Percentiles rank a stretch among this genome's conserved stretches.
phyloP scores from a whole-genome alignment of 2,329 filamentous ascomycete species.

The Cladorrhinum sp. region DNA sequence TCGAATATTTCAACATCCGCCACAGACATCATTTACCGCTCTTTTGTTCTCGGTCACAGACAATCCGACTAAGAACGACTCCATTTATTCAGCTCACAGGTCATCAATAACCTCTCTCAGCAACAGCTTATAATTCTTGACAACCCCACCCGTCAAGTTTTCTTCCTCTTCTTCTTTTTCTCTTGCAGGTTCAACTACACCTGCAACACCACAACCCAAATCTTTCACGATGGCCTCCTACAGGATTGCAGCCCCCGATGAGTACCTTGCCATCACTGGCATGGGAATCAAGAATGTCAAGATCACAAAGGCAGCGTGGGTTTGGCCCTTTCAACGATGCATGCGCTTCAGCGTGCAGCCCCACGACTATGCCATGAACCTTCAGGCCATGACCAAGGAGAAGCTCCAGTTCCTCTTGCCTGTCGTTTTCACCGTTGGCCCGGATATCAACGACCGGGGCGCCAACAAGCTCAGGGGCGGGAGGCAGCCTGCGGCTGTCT shows the following conservation, averaged over 20 bases:
- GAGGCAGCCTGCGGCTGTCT: neutral
- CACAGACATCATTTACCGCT: neutral
- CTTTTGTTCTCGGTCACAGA: neutral
- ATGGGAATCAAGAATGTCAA: slow-evolving; percentile 69
- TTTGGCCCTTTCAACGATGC: slow-evolving; percentile 68
- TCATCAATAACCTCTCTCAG: neutral
- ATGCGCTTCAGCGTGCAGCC: slow-evolving; percentile 64
- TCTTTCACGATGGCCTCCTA: slow-evolving; percentile 53
- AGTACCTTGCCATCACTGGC: slow-evolving; percentile 86
- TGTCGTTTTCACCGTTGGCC: slow-evolving; percentile 82
- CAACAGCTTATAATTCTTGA: neutral
- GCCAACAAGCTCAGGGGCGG: slow-evolving; percentile 35
- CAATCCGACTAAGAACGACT: neutral
- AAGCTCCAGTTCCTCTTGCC: slow-evolving; percentile 80
- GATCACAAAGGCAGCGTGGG: slow-evolving; percentile 74
- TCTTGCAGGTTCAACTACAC: neutral
- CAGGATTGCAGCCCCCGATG: slow-evolving; percentile 69
- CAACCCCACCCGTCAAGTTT: no score
- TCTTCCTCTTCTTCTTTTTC: neutral
- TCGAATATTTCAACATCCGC: neutral
- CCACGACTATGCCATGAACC: slow-evolving; percentile 76
- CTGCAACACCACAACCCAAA: neutral
- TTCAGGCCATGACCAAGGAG: slow-evolving; percentile 87
- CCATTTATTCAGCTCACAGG: neutral
- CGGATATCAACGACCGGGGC: slow-evolving; percentile 63